These are phyloP conservation scores for Tricholoma matsutake DNA, from an alignment of 768 basidiomycete genomes.

Conservation along the genomic window DNA sequence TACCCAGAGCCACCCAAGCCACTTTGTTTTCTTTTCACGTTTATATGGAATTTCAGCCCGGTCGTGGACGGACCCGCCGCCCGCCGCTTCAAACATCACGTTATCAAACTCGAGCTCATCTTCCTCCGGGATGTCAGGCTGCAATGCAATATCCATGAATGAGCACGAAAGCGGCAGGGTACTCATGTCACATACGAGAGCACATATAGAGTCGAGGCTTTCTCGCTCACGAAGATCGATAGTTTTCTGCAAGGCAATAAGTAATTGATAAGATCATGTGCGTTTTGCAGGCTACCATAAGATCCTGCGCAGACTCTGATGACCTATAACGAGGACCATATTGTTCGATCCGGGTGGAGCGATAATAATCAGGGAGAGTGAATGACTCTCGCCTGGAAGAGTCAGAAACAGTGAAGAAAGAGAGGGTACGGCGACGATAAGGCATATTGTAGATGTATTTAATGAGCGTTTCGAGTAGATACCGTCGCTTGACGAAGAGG, in stretches of 20 bases:
- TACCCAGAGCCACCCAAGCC: conserved; percentile 1
- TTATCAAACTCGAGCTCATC: not conserved
- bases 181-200: not conserved
- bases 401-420: not conserved
- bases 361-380: not conserved
- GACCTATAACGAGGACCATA: not conserved
- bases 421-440: not conserved
- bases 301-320: not conserved
- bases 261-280: not conserved
- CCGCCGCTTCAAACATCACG: not conserved
- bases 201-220: not conserved
- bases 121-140: conserved; percentile 1
- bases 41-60: not conserved
- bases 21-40: not conserved
- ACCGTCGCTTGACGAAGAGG: not conserved
- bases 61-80: not conserved
- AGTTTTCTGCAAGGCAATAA: not conserved
- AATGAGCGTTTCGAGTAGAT: not conserved
- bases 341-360: not conserved
- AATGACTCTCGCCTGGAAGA: not conserved
- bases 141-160: not conserved
- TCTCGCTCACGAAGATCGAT: not conserved
- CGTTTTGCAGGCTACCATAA: not conserved
- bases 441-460: not conserved
- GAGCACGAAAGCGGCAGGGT: not conserved